A percentile compares a stretch with the other conserved stretches of the same genome.
Conservation (phyloP, 805 yeast genomes). For the Metschnikowia drakensbergensis region DNA sequence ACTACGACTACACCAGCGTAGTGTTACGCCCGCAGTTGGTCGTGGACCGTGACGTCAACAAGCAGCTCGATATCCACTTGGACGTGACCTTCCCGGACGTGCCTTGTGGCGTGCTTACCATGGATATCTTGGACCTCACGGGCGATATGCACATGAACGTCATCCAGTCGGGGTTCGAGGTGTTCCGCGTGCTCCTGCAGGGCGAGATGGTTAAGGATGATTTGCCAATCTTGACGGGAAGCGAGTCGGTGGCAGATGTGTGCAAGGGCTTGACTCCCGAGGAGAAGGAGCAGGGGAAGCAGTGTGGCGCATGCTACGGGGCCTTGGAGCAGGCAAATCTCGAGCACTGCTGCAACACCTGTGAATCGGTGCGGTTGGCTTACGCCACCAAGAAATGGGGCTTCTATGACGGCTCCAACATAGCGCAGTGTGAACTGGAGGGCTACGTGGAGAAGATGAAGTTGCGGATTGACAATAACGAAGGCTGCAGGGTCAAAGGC, state of each 20-base stretch:
- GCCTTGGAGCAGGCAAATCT: conserved; percentile 46
- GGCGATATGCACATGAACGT: conserved; percentile 83
- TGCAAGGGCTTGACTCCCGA: conserved; percentile 32
- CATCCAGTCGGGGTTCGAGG: conserved; percentile 63
- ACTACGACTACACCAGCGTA: conserved; percentile 65
- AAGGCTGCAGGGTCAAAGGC: conserved; percentile 89
- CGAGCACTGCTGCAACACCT: conserved; percentile 74
- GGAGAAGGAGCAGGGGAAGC: conserved; percentile 30
- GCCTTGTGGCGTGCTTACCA: conserved; percentile 77
- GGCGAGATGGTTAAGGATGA: conserved; percentile 39
- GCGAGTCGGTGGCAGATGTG: conserved; percentile 25
- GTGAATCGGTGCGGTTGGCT: conserved; percentile 76
- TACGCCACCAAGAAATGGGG: conserved; percentile 81
- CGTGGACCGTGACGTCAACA: conserved; percentile 78
- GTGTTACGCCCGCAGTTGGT: conserved; percentile 78
- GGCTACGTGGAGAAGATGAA: conserved; percentile 69
- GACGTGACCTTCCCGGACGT: conserved; percentile 80
- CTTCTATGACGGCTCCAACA: conserved; percentile 80
- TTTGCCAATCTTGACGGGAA: conserved; percentile 18
- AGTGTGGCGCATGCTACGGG: conserved; percentile 91
- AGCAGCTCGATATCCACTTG: conserved; percentile 70
- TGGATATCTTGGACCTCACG: conserved; percentile 85
- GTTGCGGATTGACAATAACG: conserved; percentile 49
- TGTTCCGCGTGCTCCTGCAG: conserved; percentile 59
- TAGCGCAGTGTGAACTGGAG: conserved; percentile 87